Conservation (phyloP, 306 rosid genomes). For the Senna tora region DNA sequence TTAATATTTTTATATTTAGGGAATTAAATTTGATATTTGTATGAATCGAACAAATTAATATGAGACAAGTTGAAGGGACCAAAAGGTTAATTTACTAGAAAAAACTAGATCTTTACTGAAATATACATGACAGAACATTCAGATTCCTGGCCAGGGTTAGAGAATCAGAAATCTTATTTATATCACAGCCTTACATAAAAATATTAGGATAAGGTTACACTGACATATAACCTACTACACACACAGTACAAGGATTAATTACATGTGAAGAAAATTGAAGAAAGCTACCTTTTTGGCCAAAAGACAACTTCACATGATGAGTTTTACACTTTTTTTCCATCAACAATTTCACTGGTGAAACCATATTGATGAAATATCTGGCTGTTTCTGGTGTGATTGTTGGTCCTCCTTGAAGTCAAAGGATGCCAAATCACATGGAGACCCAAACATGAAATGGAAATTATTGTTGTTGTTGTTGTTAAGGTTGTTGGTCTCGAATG, state of each 20-base stretch:
- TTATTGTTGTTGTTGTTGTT: slow-evolving; percentile 41
- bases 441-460: slow-evolving; percentile 52
- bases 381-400: slow-evolving; percentile 50
- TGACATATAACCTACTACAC: slow-evolving; percentile 16
- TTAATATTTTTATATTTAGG: no score
- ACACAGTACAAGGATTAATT: slow-evolving; percentile 30
- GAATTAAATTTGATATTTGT: no score
- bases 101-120: no score
- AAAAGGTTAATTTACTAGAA: no score
- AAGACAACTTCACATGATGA: slow-evolving; percentile 42
- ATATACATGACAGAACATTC: no score
- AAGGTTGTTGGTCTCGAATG: slow-evolving; percentile 51
- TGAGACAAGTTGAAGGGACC: no score
- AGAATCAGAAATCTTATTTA: slow-evolving; percentile 57
- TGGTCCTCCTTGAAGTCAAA: slow-evolving; percentile 59
- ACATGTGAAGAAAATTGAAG: slow-evolving; percentile 42
- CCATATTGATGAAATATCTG: slow-evolving; percentile 57
- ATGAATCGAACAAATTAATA: no score
- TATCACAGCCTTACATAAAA: slow-evolving; percentile 45
- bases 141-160: no score
- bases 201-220: slow-evolving; percentile 25
- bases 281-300: slow-evolving; percentile 22
- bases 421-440: slow-evolving; percentile 56
- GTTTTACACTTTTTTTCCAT: slow-evolving; percentile 16
- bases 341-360: slow-evolving; percentile 46